Conservation (phyloP, 176 grass and related monocot genomes). For the Triticum timopheevii region DNA sequence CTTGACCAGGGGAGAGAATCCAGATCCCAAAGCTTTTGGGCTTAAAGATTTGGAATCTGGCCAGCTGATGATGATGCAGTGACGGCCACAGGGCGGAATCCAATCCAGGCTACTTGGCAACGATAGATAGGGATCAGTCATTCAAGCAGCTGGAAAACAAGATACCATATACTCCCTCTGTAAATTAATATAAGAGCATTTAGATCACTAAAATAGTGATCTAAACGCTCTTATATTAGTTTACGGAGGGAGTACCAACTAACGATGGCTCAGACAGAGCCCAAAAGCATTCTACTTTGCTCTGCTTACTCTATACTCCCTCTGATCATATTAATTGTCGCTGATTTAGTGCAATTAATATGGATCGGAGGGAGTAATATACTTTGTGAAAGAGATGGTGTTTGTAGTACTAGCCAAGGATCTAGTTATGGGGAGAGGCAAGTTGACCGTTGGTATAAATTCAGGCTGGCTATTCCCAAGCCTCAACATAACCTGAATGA, state of each 20-base stretch:
- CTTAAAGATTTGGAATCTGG: neutral
- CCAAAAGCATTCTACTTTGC: neutral
- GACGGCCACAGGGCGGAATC: neutral
- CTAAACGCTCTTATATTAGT: too few species aligned
- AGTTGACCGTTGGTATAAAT: neutral
- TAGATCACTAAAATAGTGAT: too few species aligned
- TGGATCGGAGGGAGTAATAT: too few species aligned
- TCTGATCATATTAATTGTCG: too few species aligned
- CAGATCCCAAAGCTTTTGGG: neutral
- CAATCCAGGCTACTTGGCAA: neutral
- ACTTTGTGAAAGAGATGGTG: neutral
- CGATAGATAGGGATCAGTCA: neutral
- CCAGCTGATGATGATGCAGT: neutral
- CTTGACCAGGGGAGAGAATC: neutral
- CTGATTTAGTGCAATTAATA: too few species aligned
- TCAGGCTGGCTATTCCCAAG: neutral
- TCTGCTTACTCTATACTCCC: neutral
- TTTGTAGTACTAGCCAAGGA: too few species aligned
- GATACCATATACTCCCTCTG: neutral
- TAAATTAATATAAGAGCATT: too few species aligned
- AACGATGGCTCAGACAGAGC: neutral
- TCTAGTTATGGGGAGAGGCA: neutral
- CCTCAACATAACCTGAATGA: neutral
- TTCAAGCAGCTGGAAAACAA: neutral
- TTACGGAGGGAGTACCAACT: too few species aligned